Evolutionary conservation across 2,329 filamentous ascomycete species (phyloP), one percentile per base, ranked within the genome.

Genomic region (Talaromyces sp.): DNA sequence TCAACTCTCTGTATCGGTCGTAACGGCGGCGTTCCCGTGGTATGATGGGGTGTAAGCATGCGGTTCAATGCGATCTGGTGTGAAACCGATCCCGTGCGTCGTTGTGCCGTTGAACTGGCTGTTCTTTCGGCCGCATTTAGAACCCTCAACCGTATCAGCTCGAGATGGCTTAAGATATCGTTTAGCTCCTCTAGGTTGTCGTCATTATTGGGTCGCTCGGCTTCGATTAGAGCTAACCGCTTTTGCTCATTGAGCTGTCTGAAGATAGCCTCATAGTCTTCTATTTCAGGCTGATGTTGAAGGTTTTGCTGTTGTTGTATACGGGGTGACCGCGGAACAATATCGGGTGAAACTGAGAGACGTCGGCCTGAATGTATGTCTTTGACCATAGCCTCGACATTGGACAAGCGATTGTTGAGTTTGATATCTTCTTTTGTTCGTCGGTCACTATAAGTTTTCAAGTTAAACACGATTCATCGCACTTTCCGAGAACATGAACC

Each of bases 241-340:
- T 60, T 46, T 21, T 66, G 64, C 23, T 63, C 56, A 37, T 65
- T 57, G 16, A 66, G 61, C 1, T 48, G 48, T 5, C 31, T 46
- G 11, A 66, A 62, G 31, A 66, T 65, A 6, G 48, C 37, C n/a
- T 65, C 57, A 50, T 66, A 66, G 18, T 60, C 44, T 16, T 66
- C 63, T 16, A 25, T 28, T 1, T 21, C 50, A 12, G 21, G 42
- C 16, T 42, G 44, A 8, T 52, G n/a, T 25, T 50, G 42, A 0
- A 18, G 25, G 21, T 60, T 44, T 1, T 31, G 44, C 2, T 11
- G 23, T 11, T 54, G 14, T 18, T 50, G 44, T 39, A 42, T 18
- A 18, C 40, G 39, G 5, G 40, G 18, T 35, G 57, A 59, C 18
- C 11, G 21, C 18, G 48, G 59, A 5, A n/a, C 14, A 23, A 33